These are phyloP conservation scores for Sphaerosporella brunnea DNA, from an alignment of 495 filamentous ascomycete species.

Conservation along the genomic window DNA sequence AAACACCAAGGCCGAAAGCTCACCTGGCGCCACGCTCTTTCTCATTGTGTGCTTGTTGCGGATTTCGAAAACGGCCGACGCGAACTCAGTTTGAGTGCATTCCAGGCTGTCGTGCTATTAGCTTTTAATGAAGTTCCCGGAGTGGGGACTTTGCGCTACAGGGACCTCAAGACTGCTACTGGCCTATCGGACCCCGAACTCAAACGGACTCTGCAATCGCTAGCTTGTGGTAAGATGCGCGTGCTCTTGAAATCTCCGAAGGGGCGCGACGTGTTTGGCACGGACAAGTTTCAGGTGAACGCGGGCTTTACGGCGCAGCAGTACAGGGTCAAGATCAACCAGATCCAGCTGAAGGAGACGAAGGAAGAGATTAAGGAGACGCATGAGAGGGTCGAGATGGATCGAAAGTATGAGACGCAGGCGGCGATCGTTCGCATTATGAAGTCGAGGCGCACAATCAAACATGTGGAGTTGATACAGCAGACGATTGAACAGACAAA, in stretches of 20 bases:
- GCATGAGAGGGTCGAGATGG: slow-evolving; percentile 70
- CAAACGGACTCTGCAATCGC: slow-evolving; percentile 75
- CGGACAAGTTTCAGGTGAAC: slow-evolving; percentile 72
- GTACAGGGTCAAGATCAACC: slow-evolving; percentile 92
- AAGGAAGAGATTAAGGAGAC: slow-evolving; percentile 80
- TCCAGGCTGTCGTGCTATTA: slow-evolving; percentile 79
- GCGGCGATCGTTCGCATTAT: slow-evolving; percentile 93
- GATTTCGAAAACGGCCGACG: slow-evolving; percentile 60
- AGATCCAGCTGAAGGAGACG: slow-evolving; percentile 92
- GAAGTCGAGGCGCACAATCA: slow-evolving; percentile 84
- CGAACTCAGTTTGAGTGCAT: slow-evolving; percentile 70
- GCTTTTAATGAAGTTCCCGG: slow-evolving; percentile 64
- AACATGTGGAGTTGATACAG: slow-evolving; percentile 59
- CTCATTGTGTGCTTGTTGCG: slow-evolving; percentile 68
- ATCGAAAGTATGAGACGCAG: slow-evolving; percentile 88
- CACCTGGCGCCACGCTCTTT: slow-evolving; percentile 79
- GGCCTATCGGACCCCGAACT: slow-evolving; percentile 57
- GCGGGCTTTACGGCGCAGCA: slow-evolving; percentile 56
- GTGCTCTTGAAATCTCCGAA: slow-evolving; percentile 78
- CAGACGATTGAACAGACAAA: slow-evolving; percentile 82
- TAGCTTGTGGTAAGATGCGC: slow-evolving; percentile 64
- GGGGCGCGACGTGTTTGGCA: slow-evolving; percentile 55
- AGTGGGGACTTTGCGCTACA: slow-evolving; percentile 43
- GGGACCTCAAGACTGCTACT: slow-evolving; percentile 49
- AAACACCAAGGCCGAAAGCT: slow-evolving; percentile 79